These are phyloP conservation scores for Suillus weaverae DNA, from an alignment of 768 basidiomycete genomes.

Conservation along the genomic window DNA sequence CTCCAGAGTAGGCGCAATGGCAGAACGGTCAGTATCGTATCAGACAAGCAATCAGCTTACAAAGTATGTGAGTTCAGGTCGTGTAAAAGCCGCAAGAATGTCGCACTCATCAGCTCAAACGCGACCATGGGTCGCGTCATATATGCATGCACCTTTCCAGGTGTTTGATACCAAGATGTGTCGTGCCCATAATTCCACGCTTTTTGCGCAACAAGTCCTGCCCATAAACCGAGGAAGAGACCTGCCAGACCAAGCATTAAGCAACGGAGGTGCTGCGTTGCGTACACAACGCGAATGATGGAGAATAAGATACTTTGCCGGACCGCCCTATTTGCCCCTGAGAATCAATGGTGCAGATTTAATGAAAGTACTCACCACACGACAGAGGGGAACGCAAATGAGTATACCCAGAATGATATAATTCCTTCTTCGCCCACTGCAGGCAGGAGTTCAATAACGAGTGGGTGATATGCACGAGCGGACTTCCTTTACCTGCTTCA, in stretches of 20 bases:
- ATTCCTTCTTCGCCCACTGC: background rate
- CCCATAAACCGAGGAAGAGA: slow-evolving; percentile 15
- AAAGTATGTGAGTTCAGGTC: background rate
- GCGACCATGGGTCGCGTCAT: background rate
- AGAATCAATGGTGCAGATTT: background rate
- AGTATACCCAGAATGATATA: slow-evolving; percentile 18
- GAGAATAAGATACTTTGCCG: slow-evolving; percentile 23
- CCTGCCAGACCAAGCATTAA: slow-evolving; percentile 9
- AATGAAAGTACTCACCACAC: slow-evolving; percentile 16
- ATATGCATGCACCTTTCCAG: background rate
- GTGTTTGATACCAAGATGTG: background rate
- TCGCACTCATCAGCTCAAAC: slow-evolving; percentile 7
- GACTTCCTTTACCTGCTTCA: slow-evolving; percentile 2
- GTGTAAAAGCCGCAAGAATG: background rate
- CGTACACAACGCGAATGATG: slow-evolving; percentile 19
- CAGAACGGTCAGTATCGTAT: background rate
- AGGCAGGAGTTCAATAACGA: background rate
- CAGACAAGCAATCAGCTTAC: slow-evolving; percentile 5
- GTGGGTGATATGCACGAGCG: background rate
- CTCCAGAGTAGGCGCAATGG: slow-evolving; percentile 10
- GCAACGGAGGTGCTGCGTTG: slow-evolving; percentile 12
- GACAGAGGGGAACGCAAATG: slow-evolving; percentile 11
- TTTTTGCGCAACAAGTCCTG: slow-evolving; percentile 2
- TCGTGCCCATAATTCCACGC: background rate
- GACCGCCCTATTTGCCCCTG: slow-evolving; percentile 15